Evolutionary conservation across 768 basidiomycete species (phyloP), one percentile per base, ranked within the genome.

Genomic region (Pleurotus djamor): DNA sequence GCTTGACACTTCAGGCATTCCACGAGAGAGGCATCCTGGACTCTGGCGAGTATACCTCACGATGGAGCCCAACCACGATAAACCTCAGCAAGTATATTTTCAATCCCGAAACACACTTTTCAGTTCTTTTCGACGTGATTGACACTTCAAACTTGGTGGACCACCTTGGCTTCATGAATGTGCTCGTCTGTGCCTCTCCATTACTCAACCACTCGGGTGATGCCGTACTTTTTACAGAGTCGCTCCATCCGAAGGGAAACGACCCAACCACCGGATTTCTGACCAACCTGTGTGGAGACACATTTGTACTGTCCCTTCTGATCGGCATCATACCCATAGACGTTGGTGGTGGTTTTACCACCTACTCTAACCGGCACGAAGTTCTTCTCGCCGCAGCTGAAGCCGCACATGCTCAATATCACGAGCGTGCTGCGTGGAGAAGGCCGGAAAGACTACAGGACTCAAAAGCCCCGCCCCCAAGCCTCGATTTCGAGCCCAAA

Each of bases 141-240:
- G 76, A 79, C 33, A 75, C 78, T 2, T 78, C 77, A 5, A 78
- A 78, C 61, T 63, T 79, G 7, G 61, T 60, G 34, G 78, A 78
- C 56, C 71, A 74, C 57, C 54, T 78, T n/a, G 78, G 75, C 1
- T 59, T 77, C 12, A 60, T 78, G n/a, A 79, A 78, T 61, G 60
- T 77, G 43, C 64, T 79, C 17, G 61, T 73, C 41, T 56, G 69
- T 1, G 56, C 70, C 0, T 54, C 67, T 5, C 76, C 76, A n/a
- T 48, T 77, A 8, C 66, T 77, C 16, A 47, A 52, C 33, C 62
- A 34, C 16, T 33, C 41, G 4, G 51, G 67, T 0, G 68, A 69
- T 5, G 47, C 65, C 28, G 69, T 72, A 4, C 56, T 79, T 1
- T 72, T 74, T 58, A 74, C 75, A 2, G 74, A 78, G 60, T 62